A percentile compares a stretch with the other conserved stretches of the same genome.
These are phyloP conservation scores for Globisporangium megalacanthum DNA, from an alignment of 352 stramenopile genomes.

Conservation along the genomic window DNA sequence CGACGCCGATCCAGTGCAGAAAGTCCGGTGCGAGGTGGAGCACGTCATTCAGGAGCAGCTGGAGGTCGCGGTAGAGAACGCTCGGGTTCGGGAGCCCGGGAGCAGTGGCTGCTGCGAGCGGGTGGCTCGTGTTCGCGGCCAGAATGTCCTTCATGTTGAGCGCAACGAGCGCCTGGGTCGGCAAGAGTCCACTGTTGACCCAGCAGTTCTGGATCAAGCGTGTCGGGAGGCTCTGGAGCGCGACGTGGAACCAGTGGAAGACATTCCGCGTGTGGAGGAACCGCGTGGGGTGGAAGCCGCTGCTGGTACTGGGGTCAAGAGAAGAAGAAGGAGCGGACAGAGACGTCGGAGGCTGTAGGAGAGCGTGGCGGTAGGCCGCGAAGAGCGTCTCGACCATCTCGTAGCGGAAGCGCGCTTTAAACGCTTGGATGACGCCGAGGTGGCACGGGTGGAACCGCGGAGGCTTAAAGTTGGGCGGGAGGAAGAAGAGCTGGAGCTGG, in stretches of 20 bases:
- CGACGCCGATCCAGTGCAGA: slow-evolving; percentile 62
- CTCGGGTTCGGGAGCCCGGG: slow-evolving; percentile 26
- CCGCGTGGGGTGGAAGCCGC: slow-evolving; percentile 36
- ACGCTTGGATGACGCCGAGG: slow-evolving; percentile 67
- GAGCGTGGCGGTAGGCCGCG: slow-evolving; percentile 43
- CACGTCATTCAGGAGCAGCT: slow-evolving; percentile 55
- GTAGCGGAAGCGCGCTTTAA: slow-evolving; percentile 74
- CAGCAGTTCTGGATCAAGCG: slow-evolving; percentile 69
- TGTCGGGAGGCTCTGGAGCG: slow-evolving; percentile 64
- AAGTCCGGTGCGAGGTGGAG: slow-evolving; percentile 60
- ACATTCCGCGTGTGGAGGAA: slow-evolving; percentile 74
- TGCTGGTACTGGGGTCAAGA: slow-evolving; percentile 10
- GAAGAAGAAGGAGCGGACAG: no score
- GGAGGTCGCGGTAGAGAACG: slow-evolving; percentile 52
- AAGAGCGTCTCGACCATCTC: slow-evolving; percentile 80
- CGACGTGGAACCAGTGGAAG: slow-evolving; percentile 81
- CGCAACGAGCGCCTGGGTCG: slow-evolving; percentile 52
- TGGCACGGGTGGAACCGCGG: slow-evolving; percentile 71
- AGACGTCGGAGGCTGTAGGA: slow-evolving; percentile 17
- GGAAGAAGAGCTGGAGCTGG: slow-evolving; percentile 74
- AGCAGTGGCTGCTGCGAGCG: slow-evolving; percentile 10
- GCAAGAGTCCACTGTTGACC: slow-evolving; percentile 67
- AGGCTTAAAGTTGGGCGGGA: slow-evolving; percentile 76
- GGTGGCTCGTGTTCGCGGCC: slow-evolving; percentile 7
- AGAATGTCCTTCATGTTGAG: slow-evolving; percentile 58